Evolutionary conservation across 768 basidiomycete species (phyloP), one percentile per base, ranked within the genome.

Genomic region (Mycena albidolilacea): DNA sequence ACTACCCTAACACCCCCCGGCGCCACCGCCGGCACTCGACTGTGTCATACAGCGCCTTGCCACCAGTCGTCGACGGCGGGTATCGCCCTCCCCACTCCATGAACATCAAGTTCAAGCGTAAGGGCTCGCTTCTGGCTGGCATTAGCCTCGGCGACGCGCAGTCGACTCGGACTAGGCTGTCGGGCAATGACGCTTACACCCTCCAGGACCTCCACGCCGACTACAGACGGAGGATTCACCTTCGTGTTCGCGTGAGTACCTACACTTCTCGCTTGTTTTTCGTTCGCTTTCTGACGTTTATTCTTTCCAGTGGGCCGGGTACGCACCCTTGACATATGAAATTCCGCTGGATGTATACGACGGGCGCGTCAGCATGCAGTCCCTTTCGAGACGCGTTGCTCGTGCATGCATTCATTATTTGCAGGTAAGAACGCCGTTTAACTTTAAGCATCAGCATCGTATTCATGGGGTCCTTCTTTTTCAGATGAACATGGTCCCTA

Each of bases 371-470:
- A 90, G 90, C 77, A 83, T 94, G 44, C 87, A 90, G 80, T 91
- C 91, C 7, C 87, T 94, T 38, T 90, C 90, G 60, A 86, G 93
- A 77, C 86, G 93, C 66, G 88, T 92, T 60, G 90, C 90, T 17
- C 86, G 93, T 73, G 92, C 92, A 60, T 91, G 91, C 80, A 86
- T 91, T 62, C 93, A 94, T 78, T 94, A 92, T 80, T 85, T 94
- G 67, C 91, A 93, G 88, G 93, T 89, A 77, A 79, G 78, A 60
- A 55, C 59, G 67, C 30, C 21, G n/a, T 66, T 46, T 54, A 21
- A 38, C 72, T 30, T 41, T 41, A 48, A 50, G 10, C 57, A 54
- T 70, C 8, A 69, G 61, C 39, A 61, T 64, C 23, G 3, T 37
- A 44, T 30, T 68, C 30, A 50, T 78, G 62, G 44, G 69, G 30